These are phyloP conservation scores for Tilletiopsis washingtonensis DNA, from an alignment of 1,284 basidiomycete genomes.

Conservation along the genomic window DNA sequence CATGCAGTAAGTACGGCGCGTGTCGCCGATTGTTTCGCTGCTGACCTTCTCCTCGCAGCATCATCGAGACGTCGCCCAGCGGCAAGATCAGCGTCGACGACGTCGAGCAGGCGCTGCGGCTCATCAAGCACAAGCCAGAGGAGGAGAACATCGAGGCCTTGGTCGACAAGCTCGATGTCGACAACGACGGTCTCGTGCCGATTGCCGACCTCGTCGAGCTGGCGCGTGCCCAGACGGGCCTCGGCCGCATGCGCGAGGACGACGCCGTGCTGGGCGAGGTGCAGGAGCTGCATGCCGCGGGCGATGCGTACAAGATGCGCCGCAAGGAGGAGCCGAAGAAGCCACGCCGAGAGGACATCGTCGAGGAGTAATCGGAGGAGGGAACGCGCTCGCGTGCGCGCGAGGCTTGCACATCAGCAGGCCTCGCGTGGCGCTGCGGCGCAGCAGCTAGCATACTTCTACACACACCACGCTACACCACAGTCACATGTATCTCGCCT, in stretches of 20 bases:
- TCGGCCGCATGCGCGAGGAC: conserved; percentile 43
- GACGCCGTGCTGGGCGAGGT: conserved; percentile 11
- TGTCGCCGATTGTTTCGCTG: too few relatives aligned
- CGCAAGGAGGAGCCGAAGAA: conserved; percentile 4
- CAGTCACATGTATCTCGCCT: too few relatives aligned
- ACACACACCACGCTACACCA: too few relatives aligned
- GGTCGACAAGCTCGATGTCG: conserved; percentile 87
- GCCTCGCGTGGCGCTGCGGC: too few relatives aligned
- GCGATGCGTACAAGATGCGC: not conserved
- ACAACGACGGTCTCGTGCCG: conserved; percentile 83
- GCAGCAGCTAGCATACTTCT: too few relatives aligned
- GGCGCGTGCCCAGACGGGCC: conserved; percentile 45
- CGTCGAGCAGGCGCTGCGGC: conserved; percentile 77
- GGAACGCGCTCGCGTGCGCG: too few relatives aligned
- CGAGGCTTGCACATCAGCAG: too few relatives aligned
- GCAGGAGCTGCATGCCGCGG: conserved; percentile 18
- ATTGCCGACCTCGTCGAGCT: conserved; percentile 48
- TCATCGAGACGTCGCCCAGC: conserved; percentile 84
- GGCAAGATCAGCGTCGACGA: conserved; percentile 87
- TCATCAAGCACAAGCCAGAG: conserved; percentile 85
- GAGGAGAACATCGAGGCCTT: conserved; percentile 82
- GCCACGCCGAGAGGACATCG: conserved; percentile 5
- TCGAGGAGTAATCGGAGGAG: not conserved
- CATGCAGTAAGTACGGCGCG: too few relatives aligned
- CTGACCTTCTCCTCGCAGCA: too few relatives aligned